A percentile compares a stretch with the other conserved stretches of the same genome.
Evolutionary conservation across 345 rosid species (phyloP).

Genomic region (Arabis hirsuta): DNA sequence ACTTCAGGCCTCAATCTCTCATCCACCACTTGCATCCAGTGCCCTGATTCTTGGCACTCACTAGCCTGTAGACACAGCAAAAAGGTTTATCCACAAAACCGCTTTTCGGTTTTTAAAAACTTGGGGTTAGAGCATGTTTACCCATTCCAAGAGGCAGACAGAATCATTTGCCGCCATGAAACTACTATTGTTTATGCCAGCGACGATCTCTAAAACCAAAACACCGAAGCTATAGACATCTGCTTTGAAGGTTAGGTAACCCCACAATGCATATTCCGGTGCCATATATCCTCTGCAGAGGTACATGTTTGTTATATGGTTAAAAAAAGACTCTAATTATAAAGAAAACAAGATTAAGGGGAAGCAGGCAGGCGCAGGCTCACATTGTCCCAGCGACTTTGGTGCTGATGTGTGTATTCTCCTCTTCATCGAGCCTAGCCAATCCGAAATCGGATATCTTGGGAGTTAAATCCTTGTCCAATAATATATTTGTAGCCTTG

Average conservation of each 20-base stretch:
- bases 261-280: conserved; percentile 73
- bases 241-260: conserved; percentile 61
- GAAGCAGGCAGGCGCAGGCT: not conserved
- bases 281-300: conserved; percentile 61
- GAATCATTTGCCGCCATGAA: conserved; percentile 47
- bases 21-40: conserved; percentile 53
- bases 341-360: not conserved
- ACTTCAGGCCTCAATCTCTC: conserved; percentile 49
- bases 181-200: conserved; percentile 55
- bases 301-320: conserved; percentile 25
- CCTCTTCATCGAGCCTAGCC: conserved; percentile 65
- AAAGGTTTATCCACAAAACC: not conserved
- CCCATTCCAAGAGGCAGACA: conserved; percentile 67
- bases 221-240: conserved; percentile 72
- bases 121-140: conserved; percentile 26
- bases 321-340: conserved; percentile 20
- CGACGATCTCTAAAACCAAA: conserved; percentile 59
- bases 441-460: conserved; percentile 71
- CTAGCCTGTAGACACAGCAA: conserved; percentile 47
- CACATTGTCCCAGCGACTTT: conserved; percentile 71
- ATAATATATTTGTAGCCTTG: conserved; percentile 62
- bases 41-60: conserved; percentile 48
- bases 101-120: not conserved
- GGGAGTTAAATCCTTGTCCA: conserved; percentile 55
- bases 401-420: conserved; percentile 61